Conservation (phyloP, 176 grass and related monocot species). For the Musa schizocarpa region DNA sequence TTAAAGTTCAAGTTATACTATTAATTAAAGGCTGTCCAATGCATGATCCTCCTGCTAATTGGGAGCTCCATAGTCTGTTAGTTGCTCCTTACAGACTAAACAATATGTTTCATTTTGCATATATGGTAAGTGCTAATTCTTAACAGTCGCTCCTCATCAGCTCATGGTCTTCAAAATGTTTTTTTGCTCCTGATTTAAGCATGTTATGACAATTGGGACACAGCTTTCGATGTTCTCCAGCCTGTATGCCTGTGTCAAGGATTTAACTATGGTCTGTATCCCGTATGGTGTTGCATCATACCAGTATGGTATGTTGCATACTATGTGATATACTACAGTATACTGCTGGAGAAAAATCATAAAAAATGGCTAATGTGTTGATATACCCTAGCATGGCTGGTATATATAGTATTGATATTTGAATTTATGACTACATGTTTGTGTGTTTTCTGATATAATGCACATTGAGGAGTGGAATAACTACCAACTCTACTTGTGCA, state of each 20-base stretch:
- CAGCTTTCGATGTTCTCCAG: neutral
- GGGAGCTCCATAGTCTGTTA: too few species aligned
- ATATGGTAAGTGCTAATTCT: too few species aligned
- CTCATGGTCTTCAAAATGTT: too few species aligned
- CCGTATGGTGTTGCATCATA: neutral
- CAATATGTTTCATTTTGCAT: too few species aligned
- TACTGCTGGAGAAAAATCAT: neutral
- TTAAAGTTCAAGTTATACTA: too few species aligned
- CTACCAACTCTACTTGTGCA: slow-evolving; percentile 22
- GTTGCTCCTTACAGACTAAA: too few species aligned
- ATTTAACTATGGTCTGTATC: too few species aligned
- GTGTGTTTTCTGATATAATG: neutral
- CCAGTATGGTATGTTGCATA: neutral
- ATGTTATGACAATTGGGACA: neutral
- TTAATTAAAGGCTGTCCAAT: too few species aligned
- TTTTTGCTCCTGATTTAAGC: neutral
- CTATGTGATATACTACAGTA: neutral
- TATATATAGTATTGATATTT: too few species aligned
- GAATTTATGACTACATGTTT: neutral
- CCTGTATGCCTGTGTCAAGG: neutral
- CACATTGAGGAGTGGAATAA: neutral
- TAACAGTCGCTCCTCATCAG: too few species aligned
- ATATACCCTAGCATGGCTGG: too few species aligned
- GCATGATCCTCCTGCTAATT: too few species aligned
- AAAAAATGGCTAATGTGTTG: neutral